Percentiles rank a stretch among this genome's conserved stretches.
phyloP scores from a whole-genome alignment of 768 basidiomycete genomes.

The Floccularia luteovirens region DNA sequence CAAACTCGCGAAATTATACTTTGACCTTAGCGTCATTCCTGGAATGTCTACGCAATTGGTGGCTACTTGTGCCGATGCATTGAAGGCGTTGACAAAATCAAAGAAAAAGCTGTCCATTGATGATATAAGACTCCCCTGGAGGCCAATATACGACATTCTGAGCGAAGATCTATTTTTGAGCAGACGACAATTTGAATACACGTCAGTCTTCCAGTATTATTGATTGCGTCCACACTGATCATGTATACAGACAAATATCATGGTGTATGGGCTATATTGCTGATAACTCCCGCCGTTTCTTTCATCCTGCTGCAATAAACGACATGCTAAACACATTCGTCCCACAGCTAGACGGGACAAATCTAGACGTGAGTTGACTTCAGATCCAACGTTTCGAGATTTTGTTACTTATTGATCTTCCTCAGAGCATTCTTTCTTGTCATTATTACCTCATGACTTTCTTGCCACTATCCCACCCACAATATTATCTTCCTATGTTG shows the following conservation, averaged over 20 bases:
- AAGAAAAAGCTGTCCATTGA: conserved; percentile 71
- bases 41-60: conserved; percentile 69
- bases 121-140: conserved; percentile 79
- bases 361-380: conserved; percentile 51
- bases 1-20: conserved; percentile 70
- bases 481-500: conserved; percentile 75
- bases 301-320: conserved; percentile 79
- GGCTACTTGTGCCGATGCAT: conserved; percentile 56
- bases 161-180: conserved; percentile 71
- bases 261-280: conserved; percentile 74
- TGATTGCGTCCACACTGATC: conserved; percentile 6
- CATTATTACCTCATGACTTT: conserved; percentile 86
- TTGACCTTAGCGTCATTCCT: conserved; percentile 65
- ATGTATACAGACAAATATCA: conserved; percentile 48
- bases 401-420: conserved; percentile 7
- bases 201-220: conserved; percentile 30
- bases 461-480: conserved; percentile 78
- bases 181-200: conserved; percentile 72
- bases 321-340: conserved; percentile 88
- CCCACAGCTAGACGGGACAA: conserved; percentile 68
- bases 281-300: conserved; percentile 68
- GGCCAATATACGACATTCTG: conserved; percentile 66
- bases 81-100: conserved; percentile 52
- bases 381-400: neutral
- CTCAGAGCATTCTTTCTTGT: conserved; percentile 65